Evolutionary conservation across 176 grass and related monocot genomes (phyloP).

Genomic region (Phragmites australis): DNA sequence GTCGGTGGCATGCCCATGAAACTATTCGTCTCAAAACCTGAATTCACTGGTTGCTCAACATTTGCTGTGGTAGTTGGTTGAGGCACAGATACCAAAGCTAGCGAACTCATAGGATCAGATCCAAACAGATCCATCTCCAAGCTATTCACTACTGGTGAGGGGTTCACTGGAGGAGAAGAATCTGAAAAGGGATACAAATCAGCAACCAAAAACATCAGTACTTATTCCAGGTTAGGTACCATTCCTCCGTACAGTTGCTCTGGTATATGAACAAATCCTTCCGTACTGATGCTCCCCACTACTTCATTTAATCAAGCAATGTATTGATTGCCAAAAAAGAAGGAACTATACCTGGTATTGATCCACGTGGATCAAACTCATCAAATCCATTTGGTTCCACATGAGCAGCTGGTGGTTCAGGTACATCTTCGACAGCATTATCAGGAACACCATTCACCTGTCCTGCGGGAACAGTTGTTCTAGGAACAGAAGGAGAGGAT

Average conservation of each 20-base stretch:
- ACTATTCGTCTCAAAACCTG: slow-evolving; percentile 55
- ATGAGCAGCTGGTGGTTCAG: slow-evolving; percentile 42
- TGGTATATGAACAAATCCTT: slow-evolving; percentile 10
- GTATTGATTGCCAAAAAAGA: neutral
- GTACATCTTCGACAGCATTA: slow-evolving; percentile 37
- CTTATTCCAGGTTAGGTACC: neutral
- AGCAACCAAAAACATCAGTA: slow-evolving; percentile 13
- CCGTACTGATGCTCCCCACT: neutral
- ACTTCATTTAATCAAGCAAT: slow-evolving; percentile 25
- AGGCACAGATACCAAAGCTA: slow-evolving; percentile 82
- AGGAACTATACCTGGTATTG: slow-evolving; percentile 63
- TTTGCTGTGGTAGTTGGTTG: slow-evolving; percentile 48
- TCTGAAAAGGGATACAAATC: slow-evolving; percentile 25
- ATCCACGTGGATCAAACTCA: slow-evolving; percentile 95
- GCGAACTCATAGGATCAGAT: slow-evolving; percentile 66
- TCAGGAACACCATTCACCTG: slow-evolving; percentile 45
- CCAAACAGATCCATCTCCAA: slow-evolving; percentile 95
- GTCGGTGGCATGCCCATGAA: slow-evolving; percentile 60
- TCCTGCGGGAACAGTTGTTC: slow-evolving; percentile 3
- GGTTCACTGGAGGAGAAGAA: slow-evolving; percentile 40
- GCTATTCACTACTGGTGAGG: slow-evolving; percentile 51
- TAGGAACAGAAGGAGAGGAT: slow-evolving; percentile 42
- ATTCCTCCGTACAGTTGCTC: neutral
- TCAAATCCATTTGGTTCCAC: slow-evolving; percentile 69
- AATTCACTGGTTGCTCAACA: slow-evolving; percentile 56